Base-by-base conservation (phyloP, 2,329 filamentous ascomycete genomes). In the Aspergillus texensis region DNA sequence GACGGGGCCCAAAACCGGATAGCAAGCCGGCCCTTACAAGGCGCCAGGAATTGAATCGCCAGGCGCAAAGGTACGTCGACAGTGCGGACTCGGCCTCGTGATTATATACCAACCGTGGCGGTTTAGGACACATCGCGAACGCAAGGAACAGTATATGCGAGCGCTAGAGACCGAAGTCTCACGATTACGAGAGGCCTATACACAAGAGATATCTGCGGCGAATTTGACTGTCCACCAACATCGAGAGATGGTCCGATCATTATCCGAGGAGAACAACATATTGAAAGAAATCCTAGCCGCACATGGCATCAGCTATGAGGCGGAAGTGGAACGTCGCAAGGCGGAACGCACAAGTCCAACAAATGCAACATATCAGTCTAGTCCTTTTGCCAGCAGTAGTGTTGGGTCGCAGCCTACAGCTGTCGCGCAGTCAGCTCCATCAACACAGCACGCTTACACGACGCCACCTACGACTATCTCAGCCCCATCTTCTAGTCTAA, bases 91-190 rank as follows among this genome's bases (percentile, higher is more conserved):
- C 28, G 28, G 19, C 16, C 6, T 32, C 48, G 28, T 52, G 46
- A 36, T 19, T 19, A 26, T 43, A 75, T 60, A 43, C 62, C 57
- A 62, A 65, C 53, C 30, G 52, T 41, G 34, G 36, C 16, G 21
- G 28, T 62, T 60, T 74, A 97, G 95, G 75, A 98, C 95, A 21
- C 95, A 99, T 79, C 93, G 95, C 61, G 95, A 98, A 80, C 89
- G 95, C 69, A 98, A 98, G 78, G 95, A 98, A 79, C 86, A 93
- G 71, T 98, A 98, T 77, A 96, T 97, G 82, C 96, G 96, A 78
- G 89, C 91, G 12, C 86, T 98, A 19, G 95, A 99, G 78, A 90
- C 94, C 73, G 93, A 98, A 79, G 91, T 98, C 6, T 84, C 96
- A 24, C 89, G 93, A 56, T 83, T 98, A 50, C 95, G 96, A 76